Percentiles rank a stretch among this genome's conserved stretches.
These are phyloP conservation scores for Phyllosticta citriasiana DNA, from an alignment of 2,329 filamentous ascomycete species.

Conservation along the genomic window DNA sequence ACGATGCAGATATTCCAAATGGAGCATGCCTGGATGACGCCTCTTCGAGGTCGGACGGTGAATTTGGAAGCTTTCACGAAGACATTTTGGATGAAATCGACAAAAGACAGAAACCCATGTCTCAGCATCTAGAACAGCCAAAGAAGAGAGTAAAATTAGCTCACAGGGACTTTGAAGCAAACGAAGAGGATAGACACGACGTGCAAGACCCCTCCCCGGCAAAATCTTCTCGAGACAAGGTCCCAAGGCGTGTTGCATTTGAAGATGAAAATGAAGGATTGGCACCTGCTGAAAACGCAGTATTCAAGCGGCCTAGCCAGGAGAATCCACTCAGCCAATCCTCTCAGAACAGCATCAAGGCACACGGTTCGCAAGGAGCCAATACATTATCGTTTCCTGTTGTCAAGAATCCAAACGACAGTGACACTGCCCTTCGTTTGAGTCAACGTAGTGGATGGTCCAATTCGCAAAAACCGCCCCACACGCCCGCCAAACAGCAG, in stretches of 20 bases:
- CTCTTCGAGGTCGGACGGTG: slow-evolving; percentile 1
- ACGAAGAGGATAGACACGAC: not conserved
- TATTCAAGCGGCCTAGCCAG: not conserved
- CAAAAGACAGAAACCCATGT: not conserved
- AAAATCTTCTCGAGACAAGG: not conserved
- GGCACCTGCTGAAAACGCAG: not conserved
- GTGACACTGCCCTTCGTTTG: slow-evolving; percentile 51
- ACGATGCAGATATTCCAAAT: not conserved
- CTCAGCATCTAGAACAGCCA: not conserved
- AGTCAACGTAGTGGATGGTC: slow-evolving; percentile 53
- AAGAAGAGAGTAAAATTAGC: not conserved
- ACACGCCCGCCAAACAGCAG: not conserved
- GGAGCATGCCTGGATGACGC: not conserved
- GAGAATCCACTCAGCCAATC: slow-evolving; percentile 16
- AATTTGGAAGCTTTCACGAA: slow-evolving; percentile 8
- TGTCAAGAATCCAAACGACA: slow-evolving; percentile 65
- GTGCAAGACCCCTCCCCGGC: not conserved
- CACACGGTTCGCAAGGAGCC: slow-evolving; percentile 26
- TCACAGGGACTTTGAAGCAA: not conserved
- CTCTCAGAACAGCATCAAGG: slow-evolving; percentile 32
- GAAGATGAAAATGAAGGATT: not conserved
- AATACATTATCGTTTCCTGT: slow-evolving; percentile 56
- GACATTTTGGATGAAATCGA: slow-evolving; percentile 4
- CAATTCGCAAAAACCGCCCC: slow-evolving; percentile 26
- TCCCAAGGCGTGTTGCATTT: not conserved